Percentiles rank a stretch among this genome's conserved stretches.
Evolutionary conservation across 2,329 filamentous ascomycete genomes (phyloP).

Genomic region (Clarireedia sp.): DNA sequence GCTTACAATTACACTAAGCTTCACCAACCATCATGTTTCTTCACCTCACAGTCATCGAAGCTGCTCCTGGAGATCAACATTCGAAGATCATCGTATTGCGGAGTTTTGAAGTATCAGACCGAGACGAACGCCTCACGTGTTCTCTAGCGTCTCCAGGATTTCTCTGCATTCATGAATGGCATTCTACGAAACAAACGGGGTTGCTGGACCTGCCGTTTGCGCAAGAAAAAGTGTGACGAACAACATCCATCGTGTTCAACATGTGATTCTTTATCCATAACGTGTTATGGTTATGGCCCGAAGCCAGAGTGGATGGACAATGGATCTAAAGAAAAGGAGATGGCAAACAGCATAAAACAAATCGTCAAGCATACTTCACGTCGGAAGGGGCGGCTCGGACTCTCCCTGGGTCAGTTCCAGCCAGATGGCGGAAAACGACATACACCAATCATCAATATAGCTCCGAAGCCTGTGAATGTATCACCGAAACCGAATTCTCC

Average conservation of each 20-base stretch:
- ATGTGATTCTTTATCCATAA: slow-evolving; percentile 46
- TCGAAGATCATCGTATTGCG: no score
- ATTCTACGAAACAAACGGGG: slow-evolving; percentile 6
- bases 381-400: slow-evolving; percentile 27
- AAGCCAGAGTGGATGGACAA: slow-evolving; percentile 26
- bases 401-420: slow-evolving; percentile 2
- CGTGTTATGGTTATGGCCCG: slow-evolving; percentile 43
- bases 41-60: no score
- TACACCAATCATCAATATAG: not conserved
- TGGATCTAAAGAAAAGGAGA: slow-evolving; percentile 35
- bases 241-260: slow-evolving; percentile 41
- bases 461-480: not conserved
- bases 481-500: not conserved
- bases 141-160: not conserved
- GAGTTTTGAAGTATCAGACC: no score
- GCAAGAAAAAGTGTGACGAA: slow-evolving; percentile 52
- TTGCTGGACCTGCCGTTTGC: slow-evolving; percentile 41
- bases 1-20: no score
- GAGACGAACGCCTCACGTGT: no score
- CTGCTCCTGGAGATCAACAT: no score
- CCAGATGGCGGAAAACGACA: slow-evolving; percentile 5
- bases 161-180: not conserved
- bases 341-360: slow-evolving; percentile 45
- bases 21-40: no score
- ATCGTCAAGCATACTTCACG: slow-evolving; percentile 48